Evolutionary conservation across 208 protist genomes (phyloP), one percentile per base, ranked within the genome.

Genomic region (Endotrypanum monterogeii): DNA sequence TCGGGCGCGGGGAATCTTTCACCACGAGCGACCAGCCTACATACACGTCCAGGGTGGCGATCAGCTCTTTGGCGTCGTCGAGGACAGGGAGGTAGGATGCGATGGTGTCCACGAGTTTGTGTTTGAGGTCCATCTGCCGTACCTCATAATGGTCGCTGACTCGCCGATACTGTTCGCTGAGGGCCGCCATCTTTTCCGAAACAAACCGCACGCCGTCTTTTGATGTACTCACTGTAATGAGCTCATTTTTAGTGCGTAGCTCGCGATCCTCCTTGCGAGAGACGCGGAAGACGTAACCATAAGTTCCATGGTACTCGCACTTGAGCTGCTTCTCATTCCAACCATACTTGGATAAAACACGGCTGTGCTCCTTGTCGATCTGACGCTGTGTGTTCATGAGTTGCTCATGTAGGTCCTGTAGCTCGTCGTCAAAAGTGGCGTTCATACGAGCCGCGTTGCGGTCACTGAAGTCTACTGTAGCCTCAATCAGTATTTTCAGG

Each of bases 181-280:
- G 89, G 7, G 88, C 69, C 16, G 95, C 84, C 44, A 97, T 91
- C 69, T 92, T 80, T 28, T 96, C 86, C 1, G 86, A 89, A 3
- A 90, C 96, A 79, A 99, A 99, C n/a, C 94, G 88, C 14, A 99
- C 90, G 52, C 96, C 96, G 79, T 98, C 96, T 83, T 99, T 99
- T 48, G 92, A 85, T 18, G 97, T 98, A 73, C 86, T 90, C 0
- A 98, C 46, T 6, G 80, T 91, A 12, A 86, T 89, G 51, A 98
- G 89, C 67, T 89, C 78, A 54, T 91, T 85, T 76, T 78, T 93
- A 28, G 77, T 82, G 39, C 96, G 94, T 74, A 98, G 86, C 74
- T 93, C 72, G 4, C 90, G 90, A 67, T 98, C 95, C 71, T 98
- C 92, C 75, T 98, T 98, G 58, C 94, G 91, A 12, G 92, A 88